Evolutionary conservation across 2,329 filamentous ascomycete species (phyloP), one percentile per base, ranked within the genome.

Genomic region (Microcera coccophila): DNA sequence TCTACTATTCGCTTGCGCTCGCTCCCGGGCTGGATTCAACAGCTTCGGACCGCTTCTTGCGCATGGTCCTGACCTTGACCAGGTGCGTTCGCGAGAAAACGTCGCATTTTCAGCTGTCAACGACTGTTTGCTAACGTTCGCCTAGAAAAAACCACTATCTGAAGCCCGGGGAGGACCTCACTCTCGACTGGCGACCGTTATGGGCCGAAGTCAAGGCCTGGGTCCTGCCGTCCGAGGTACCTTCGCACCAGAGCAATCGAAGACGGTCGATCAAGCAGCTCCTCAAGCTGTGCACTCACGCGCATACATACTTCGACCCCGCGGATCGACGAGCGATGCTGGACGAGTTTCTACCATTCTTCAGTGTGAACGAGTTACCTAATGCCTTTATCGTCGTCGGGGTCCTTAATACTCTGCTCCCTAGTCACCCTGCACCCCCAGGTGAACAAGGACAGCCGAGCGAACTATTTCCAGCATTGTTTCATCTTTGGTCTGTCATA

Each of bases 61-160:
- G 88, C 73, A 97, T 97, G 90, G 91, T 97, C 60, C 86, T 96
- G 67, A 83, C 88, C 10, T 71, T 98, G 55, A 95, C 90, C n/a
- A 94, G 93, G 90, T 93, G 70, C 67, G 83, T 71, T 42, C 32
- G 16, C n/a, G n/a, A n/a, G n/a, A n/a, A n/a, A n/a, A n/a, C n/a
- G n/a, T n/a, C n/a, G n/a, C n/a, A n/a, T n/a, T n/a, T n/a, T n/a
- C n/a, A n/a, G n/a, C n/a, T n/a, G n/a, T n/a, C n/a, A n/a, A n/a
- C n/a, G n/a, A n/a, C 29, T 32, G 29, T 10, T n/a, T 32, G 45
- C 46, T 39, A 48, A 41, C 34, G 22, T 44, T 40, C 39, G 37
- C 35, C 18, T 53, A 93, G 89, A 69, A 90, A 91, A 62, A 95
- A 94, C 63, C 91, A 97, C 68, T 97, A 97, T 65, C 78, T 98